Conservation (phyloP, 805 yeast genomes). For the Metschnikowia lunata region DNA sequence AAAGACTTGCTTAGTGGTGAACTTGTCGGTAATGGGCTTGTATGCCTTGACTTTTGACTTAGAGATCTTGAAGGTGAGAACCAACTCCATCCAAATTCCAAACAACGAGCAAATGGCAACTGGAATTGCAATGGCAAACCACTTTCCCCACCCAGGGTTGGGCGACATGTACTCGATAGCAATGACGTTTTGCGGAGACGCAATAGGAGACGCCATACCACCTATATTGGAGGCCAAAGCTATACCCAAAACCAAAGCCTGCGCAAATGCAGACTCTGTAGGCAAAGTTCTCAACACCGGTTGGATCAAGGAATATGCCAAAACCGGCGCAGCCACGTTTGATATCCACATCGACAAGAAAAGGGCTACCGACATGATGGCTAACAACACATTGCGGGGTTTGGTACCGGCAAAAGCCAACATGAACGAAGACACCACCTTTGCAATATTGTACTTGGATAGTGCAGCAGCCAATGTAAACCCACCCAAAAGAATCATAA, state of each 20-base stretch:
- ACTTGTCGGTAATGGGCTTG: conserved; percentile 58
- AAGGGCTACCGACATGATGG: conserved; percentile 82
- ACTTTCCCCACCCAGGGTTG: conserved; percentile 81
- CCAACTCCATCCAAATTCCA: conserved; percentile 67
- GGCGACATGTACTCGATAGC: conserved; percentile 82
- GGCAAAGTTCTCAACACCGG: conserved; percentile 84
- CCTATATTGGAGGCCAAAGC: conserved; percentile 92
- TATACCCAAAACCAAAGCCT: conserved; percentile 83
- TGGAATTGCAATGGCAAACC: conserved; percentile 89
- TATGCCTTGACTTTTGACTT: conserved; percentile 55
- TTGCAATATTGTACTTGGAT: conserved; percentile 87
- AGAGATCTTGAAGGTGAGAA: conserved; percentile 57
- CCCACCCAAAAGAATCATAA: conserved; percentile 87
- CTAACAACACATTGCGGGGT: conserved; percentile 70
- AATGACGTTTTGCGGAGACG: conserved; percentile 93
- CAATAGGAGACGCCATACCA: conserved; percentile 96
- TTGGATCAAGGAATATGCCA: conserved; percentile 86
- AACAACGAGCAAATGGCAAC: conserved; percentile 61
- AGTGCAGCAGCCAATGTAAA: conserved; percentile 93
- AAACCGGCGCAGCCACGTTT: conserved; percentile 95
- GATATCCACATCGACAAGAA: conserved; percentile 93
- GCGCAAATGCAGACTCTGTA: conserved; percentile 69
- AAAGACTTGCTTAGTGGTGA: conserved; percentile 70
- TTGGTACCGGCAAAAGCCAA: conserved; percentile 80
- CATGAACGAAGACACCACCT: conserved; percentile 75